Base-by-base conservation (phyloP, 1,284 basidiomycete genomes). In the Ceratobasidium sp. region DNA sequence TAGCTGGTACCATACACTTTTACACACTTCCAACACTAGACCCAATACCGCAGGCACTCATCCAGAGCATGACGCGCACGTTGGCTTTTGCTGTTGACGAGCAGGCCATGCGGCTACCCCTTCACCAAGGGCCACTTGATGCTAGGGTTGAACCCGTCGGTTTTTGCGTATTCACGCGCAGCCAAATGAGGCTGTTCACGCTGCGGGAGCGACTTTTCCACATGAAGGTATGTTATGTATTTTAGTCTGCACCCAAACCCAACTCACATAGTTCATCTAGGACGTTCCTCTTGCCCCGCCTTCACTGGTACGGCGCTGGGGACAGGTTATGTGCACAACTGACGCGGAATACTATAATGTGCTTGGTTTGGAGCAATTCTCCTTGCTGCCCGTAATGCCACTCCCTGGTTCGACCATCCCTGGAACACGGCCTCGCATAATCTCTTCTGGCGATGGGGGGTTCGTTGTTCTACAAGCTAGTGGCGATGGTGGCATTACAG, bases 61-160 rank as follows among this genome's bases (percentile, higher is more conserved):
- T 93, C 77, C 90, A 91, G 75, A 90, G 93, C 0, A 86, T 97
- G 34, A 87, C 94, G 51, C 90, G 94, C 73, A 91, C 94, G 3
- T 83, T 92, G 19, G 85, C 90, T 0, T 89, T 96, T 75, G 89
- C 92, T 0, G 88, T 96, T 0, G 94, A 98, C 79, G 89, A 95
- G 59, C 81, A 83, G 63, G 83, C 84, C 74, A 85, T 89, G 59
- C 91, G 93, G 75, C 84, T 93, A 62, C 84, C 83, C 39, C 86
- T 89, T 16, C 85, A 86, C 0, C 82, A 85, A 0, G 84, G 86
- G 6, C 81, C 86, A 5, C 80, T 81, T 22, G 80, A 83, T 58
- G 81, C 83, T 43, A 81, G 82, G 14, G 79, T 82, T 2, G 88
- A 89, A 1, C 86, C 90, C 0, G 87, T 95, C 59, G 92, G 92